Base-by-base conservation (phyloP, 371 early-diverging fungal genomes). In the Mortierella polycephala region DNA sequence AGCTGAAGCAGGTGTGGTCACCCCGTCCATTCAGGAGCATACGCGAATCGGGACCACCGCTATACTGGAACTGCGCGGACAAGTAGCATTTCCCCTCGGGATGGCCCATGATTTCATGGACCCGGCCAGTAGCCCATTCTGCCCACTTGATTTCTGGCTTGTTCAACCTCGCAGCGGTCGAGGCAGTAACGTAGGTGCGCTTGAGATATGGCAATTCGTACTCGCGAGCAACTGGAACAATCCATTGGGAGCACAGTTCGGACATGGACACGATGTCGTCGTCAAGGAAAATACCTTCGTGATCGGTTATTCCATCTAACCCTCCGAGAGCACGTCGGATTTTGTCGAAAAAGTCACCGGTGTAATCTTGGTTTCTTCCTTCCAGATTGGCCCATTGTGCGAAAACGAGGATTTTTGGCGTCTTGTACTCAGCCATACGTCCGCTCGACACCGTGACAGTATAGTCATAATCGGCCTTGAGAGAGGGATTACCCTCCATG, bases 331-430 rank as follows among this genome's bases (percentile, higher is more conserved):
- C 68, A 14, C 55, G 10, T n/a, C 21, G 51, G 49, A 81, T 65
- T 49, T 67, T 50, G 41, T 75, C 11, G 1, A 23, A 44, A 57
- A 75, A 64, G 7, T 0, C 14, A 12, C 30, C 11, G 49, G 67
- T 16, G 46, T 75, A 71, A 1, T 2, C 23, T 52, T 75, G 71
- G 13, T 9, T 5, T 10, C 7, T 20, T 41, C 75, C 72, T 7
- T 53, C 50, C 40, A 75, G 65, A 57, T 81, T 81, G 51, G 76
- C 71, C 81, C 81, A 81, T n/a, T 71, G 75, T 5, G 62, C 75
- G 60, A 52, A 81, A 13, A 67, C 65, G 5, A 81, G 21, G 45
- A 81, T 75, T 39, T n/a, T 39, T 8, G 50, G 30, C 14, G 37
- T 18, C 50, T 18, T 16, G 7, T 20, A 7, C n/a, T n/a, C n/a